Evolutionary conservation across 352 stramenopile genomes (phyloP).

Genomic region (Globisporangium sylvaticum): DNA sequence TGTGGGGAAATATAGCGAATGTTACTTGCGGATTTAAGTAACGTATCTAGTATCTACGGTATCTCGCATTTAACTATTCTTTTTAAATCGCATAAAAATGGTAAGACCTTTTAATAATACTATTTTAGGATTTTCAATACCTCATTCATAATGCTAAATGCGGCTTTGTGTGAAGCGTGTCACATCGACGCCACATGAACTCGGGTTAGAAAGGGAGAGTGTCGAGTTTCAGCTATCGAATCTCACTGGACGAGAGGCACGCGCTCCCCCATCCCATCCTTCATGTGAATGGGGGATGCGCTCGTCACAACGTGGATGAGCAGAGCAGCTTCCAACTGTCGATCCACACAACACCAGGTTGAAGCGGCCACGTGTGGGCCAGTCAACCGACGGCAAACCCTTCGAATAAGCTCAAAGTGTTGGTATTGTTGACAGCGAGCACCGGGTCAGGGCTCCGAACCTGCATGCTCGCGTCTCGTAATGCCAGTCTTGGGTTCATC

Average conservation of each 20-base stretch:
- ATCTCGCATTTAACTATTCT: background rate
- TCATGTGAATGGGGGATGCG: background rate
- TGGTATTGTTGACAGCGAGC: background rate
- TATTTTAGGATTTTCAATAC: background rate
- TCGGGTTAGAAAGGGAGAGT: background rate
- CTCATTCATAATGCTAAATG: background rate
- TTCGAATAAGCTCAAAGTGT: background rate
- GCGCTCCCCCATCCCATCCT: background rate
- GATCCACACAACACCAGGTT: background rate
- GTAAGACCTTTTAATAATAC: background rate
- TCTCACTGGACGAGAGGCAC: constrained; percentile 9
- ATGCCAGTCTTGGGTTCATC: background rate
- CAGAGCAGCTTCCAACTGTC: background rate
- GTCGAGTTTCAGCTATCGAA: background rate
- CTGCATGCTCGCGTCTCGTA: background rate
- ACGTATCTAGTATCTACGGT: background rate
- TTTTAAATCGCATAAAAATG: background rate
- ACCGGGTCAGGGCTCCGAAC: background rate
- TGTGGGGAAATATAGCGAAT: background rate
- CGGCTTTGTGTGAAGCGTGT: background rate
- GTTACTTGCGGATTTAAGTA: background rate
- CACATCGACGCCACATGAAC: background rate
- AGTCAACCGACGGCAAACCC: background rate
- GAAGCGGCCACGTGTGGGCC: background rate
- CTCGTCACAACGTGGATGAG: background rate